Percentiles rank a stretch among this genome's conserved stretches.
Evolutionary conservation across 169 alveolate species (phyloP).

Genomic region (Plasmodium chabaudi): DNA sequence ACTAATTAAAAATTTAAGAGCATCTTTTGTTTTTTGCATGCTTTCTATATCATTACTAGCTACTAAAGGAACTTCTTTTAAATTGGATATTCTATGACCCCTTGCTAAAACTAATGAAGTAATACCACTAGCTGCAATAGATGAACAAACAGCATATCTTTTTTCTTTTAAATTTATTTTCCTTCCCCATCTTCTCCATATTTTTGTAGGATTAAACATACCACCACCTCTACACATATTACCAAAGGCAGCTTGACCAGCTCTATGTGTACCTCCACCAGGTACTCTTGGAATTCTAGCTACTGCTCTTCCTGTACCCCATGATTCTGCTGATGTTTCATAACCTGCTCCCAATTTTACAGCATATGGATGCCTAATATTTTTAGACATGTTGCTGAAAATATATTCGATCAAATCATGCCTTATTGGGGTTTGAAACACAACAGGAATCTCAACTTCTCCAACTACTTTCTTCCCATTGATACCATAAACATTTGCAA

Average conservation of each 20-base stretch:
- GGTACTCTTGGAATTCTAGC: conserved; percentile 99
- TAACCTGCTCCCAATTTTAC: conserved; percentile 91
- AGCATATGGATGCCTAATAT: conserved; percentile 97
- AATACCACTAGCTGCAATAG: conserved; percentile 98
- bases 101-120: conserved; percentile 98
- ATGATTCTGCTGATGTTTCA: conserved; percentile 98
- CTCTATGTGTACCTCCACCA: conserved; percentile 99
- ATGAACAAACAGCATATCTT: conserved; percentile 98
- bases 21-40: conserved; percentile 93
- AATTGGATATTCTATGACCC: conserved; percentile 96
- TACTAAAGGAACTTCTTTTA: conserved; percentile 98
- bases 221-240: conserved; percentile 99
- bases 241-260: conserved; percentile 99
- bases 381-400: conserved; percentile 95
- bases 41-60: conserved; percentile 90
- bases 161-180: conserved; percentile 95
- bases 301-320: conserved; percentile 99
- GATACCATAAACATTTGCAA: conserved; percentile 80
- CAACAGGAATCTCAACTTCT: conserved; percentile 92
- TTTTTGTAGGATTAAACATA: conserved; percentile 98
- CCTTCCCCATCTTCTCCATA: conserved; percentile 98
- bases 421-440: conserved; percentile 97
- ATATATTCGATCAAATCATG: conserved; percentile 97
- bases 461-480: conserved; percentile 79
- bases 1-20: conserved; percentile 88